Evolutionary conservation across 1,139 yeast species (phyloP), one percentile per base, ranked within the genome.

Genomic region (Pichia sp.): DNA sequence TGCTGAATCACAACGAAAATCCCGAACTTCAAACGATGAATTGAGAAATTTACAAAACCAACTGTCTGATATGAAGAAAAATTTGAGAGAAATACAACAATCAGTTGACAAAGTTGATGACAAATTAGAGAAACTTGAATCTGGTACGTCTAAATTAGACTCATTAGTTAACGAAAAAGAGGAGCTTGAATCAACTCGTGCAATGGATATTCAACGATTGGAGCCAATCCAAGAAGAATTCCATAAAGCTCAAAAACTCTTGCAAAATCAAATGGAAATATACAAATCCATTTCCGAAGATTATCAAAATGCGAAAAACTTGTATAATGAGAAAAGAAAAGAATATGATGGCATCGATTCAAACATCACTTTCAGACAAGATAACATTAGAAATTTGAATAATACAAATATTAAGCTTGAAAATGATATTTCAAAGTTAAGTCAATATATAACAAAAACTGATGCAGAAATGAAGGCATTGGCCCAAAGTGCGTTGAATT

Each of bases 141-240:
- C 62, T 23, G 73, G 71, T 45, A 64, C 70, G 3, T 72, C 72
- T 11, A 61, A 55, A 27, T 37, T 59, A 3, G 62, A 59, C 23
- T 51, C 57, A 2, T 49, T 51, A 22, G 41, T 51, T 20, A 59
- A 55, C 6, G 54, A 53, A 37, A 51, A 40, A 24, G 42, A 42
- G 2, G 40, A 25, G 3, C 8, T 46, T 3, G 41, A 36, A 24
- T 32, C 51, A 6, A 36, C 37, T 23, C 35, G 43, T 20, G 40
- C 42, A 2, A 38, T 48, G 8, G 34, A 41, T 11, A 39, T 45
- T 26, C 48, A 46, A 37, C 42, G 38, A 22, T 35, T 51, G 16
- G 42, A 43, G 25, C 46, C 50, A 6, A 22, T 47, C 9, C 42
- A 48, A 34, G 25, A 11, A n/a, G 44, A 43, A 6, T 37, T 42